Percentiles rank a stretch among this genome's conserved stretches.
phyloP scores from a whole-genome alignment of 139 green algal species.

The Chara braunii region DNA sequence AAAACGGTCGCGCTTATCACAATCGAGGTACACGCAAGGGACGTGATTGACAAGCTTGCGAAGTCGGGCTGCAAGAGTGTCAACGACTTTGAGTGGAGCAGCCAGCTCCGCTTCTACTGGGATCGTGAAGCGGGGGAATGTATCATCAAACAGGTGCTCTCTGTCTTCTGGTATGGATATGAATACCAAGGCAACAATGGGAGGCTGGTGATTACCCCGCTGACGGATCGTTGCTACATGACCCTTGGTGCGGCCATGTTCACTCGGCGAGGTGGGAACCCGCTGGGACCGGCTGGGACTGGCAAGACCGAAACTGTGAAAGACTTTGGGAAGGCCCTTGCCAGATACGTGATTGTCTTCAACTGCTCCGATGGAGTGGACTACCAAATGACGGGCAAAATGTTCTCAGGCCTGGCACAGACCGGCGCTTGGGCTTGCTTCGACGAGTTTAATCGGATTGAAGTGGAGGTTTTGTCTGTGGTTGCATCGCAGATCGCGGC shows the following conservation, averaged over 20 bases:
- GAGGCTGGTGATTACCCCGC: constrained; percentile 47
- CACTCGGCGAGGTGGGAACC: constrained; percentile 64
- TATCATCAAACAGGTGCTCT: constrained; percentile 71
- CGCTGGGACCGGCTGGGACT: constrained; percentile 64
- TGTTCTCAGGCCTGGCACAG: constrained; percentile 71
- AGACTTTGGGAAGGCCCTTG: constrained; percentile 72
- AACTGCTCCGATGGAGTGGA: constrained; percentile 79
- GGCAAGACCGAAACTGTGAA: constrained; percentile 77
- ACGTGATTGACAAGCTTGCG: constrained; percentile 73
- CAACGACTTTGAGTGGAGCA: constrained; percentile 69
- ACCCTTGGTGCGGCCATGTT: constrained; percentile 71
- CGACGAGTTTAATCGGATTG: constrained; percentile 84
- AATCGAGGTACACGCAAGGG: constrained; percentile 67
- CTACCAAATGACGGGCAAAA: constrained; percentile 78
- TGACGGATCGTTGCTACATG: constrained; percentile 68
- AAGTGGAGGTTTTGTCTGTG: constrained; percentile 77
- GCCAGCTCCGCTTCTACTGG: constrained; percentile 77
- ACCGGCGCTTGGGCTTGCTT: constrained; percentile 75
- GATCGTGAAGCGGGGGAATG: constrained; percentile 68
- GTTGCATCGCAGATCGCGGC: constrained; percentile 71
- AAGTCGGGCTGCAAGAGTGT: constrained; percentile 50
- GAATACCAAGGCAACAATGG: constrained; percentile 63
- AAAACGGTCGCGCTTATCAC: constrained; percentile 65
- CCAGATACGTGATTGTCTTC: constrained; percentile 63
- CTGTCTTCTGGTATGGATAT: constrained; percentile 69